A percentile compares a stretch with the other conserved stretches of the same genome.
Evolutionary conservation across 306 rosid species (phyloP).

Genomic region (Herpetospermum pedunculosum): DNA sequence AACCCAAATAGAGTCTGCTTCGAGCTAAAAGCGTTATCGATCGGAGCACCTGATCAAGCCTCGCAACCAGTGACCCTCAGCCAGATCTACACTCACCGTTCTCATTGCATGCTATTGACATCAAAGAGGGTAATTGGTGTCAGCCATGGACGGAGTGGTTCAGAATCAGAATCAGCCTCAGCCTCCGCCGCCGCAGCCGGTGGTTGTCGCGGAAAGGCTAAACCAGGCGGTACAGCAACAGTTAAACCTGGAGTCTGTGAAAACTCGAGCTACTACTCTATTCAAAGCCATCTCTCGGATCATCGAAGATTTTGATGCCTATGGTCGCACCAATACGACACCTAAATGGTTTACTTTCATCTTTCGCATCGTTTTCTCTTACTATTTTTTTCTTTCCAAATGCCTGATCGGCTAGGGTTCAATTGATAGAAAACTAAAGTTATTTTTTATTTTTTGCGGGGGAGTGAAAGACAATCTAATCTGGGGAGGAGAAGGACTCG

Average conservation of each 20-base stretch:
- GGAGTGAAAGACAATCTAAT: neutral
- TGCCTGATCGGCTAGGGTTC: neutral
- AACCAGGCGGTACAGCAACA: conserved; percentile 79
- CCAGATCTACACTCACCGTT: neutral
- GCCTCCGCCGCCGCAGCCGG: conserved; percentile 9
- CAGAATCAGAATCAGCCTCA: conserved; percentile 25
- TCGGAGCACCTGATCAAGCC: neutral
- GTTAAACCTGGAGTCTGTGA: conserved; percentile 65
- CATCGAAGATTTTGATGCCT: conserved; percentile 70
- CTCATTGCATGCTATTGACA: neutral
- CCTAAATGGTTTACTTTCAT: conserved; percentile 52
- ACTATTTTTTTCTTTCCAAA: neutral
- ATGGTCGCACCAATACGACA: conserved; percentile 54
- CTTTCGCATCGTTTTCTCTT: neutral
- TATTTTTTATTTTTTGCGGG: neutral
- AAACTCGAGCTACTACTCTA: conserved; percentile 68
- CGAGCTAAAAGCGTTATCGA: neutral
- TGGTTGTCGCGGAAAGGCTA: conserved; percentile 35
- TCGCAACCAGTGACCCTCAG: neutral
- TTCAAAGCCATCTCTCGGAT: conserved; percentile 77
- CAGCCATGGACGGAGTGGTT: neutral
- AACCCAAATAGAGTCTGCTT: neutral
- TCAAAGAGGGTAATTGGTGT: neutral
- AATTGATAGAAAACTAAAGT: neutral
- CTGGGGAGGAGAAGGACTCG: neutral